Evolutionary conservation across 202 grass and related monocot species (phyloP).

Genomic region (Schoenoplectus tabernaemontani): DNA sequence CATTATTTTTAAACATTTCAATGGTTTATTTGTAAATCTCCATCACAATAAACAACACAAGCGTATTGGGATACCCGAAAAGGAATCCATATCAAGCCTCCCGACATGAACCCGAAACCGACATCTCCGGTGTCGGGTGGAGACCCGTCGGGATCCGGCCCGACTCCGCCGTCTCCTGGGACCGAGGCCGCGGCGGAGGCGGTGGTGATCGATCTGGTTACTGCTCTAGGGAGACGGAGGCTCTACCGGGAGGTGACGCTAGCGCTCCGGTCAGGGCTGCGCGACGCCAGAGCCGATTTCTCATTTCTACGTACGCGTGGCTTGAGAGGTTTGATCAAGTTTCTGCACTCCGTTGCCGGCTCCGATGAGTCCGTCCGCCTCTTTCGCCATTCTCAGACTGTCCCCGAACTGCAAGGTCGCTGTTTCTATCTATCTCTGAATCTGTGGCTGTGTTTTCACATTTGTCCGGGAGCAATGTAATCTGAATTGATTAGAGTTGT

Average conservation of each 20-base stretch:
- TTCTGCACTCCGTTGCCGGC: slow-evolving; percentile 54
- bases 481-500: background rate
- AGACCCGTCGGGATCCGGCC: slow-evolving; percentile 23
- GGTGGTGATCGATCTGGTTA: slow-evolving; percentile 40
- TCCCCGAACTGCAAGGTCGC: slow-evolving; percentile 86
- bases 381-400: slow-evolving; percentile 87
- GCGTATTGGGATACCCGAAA: too few species aligned
- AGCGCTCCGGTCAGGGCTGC: slow-evolving; percentile 79
- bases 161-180: slow-evolving; percentile 9
- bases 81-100: too few species aligned
- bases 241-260: slow-evolving; percentile 93
- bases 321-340: slow-evolving; percentile 61
- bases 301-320: slow-evolving; percentile 81
- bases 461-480: background rate
- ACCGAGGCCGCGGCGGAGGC: background rate
- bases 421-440: background rate
- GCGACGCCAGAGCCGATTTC: slow-evolving; percentile 85
- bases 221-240: slow-evolving; percentile 48
- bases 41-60: too few species aligned
- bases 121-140: slow-evolving; percentile 22
- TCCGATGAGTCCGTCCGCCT: slow-evolving; percentile 59
- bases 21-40: too few species aligned
- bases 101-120: too few species aligned
- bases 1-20: too few species aligned
- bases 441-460: background rate